Evolutionary conservation across 2,329 filamentous ascomycete species (phyloP).

Genomic region (Pseudogymnoascus sp.): DNA sequence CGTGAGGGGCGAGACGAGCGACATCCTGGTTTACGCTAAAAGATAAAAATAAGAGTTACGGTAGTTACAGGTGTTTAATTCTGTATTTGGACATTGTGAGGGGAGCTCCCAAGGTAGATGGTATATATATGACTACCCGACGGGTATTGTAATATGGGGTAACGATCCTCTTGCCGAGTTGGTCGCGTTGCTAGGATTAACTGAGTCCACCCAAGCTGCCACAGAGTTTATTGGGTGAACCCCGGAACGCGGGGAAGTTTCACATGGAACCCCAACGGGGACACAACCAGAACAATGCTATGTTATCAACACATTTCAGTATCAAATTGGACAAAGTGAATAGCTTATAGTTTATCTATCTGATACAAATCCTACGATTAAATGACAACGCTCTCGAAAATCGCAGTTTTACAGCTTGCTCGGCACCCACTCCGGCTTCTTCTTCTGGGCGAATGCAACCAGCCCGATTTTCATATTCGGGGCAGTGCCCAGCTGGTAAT

Average conservation of each 20-base stretch:
- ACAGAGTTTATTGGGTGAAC: not conserved
- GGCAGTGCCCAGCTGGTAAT: slow-evolving; percentile 47
- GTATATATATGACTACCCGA: not conserved
- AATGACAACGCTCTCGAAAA: slow-evolving; percentile 10
- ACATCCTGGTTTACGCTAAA: slow-evolving; percentile 43
- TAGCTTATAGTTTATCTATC: not conserved
- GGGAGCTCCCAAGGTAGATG: not conserved
- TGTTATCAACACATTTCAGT: not conserved
- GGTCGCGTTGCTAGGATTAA: slow-evolving; percentile 1
- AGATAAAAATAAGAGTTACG: not conserved
- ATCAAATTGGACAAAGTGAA: not conserved
- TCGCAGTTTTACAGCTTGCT: slow-evolving; percentile 44
- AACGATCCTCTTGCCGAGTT: slow-evolving; percentile 4
- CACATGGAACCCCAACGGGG: not conserved
- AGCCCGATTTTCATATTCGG: slow-evolving; percentile 70
- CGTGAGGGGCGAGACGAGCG: slow-evolving; percentile 83
- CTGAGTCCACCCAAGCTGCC: slow-evolving; percentile 6
- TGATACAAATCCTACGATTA: not conserved
- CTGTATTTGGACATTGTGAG: not conserved
- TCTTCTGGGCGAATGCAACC: slow-evolving; percentile 66
- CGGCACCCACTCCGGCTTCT: slow-evolving; percentile 56
- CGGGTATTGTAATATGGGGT: not conserved
- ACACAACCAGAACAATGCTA: not conserved
- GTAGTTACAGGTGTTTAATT: not conserved
- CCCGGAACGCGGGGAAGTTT: slow-evolving; percentile 2